Evolutionary conservation across 495 filamentous ascomycete genomes (phyloP).

Genomic region (Hypoxylon intermedium): DNA sequence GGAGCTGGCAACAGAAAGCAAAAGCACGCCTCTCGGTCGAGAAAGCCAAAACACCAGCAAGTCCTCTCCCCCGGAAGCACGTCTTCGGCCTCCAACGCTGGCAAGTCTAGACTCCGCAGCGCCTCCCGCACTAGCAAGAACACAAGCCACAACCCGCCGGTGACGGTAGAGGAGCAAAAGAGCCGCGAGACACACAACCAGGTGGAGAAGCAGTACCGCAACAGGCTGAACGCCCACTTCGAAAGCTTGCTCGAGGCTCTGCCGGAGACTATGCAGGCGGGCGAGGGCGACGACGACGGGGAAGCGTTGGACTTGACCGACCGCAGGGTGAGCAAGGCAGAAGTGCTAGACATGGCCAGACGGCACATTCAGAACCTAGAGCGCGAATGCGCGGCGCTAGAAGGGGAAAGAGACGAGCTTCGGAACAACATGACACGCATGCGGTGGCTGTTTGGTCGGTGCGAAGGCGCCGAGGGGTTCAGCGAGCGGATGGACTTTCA

Average conservation of each 20-base stretch:
- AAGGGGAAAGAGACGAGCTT: slow-evolving; percentile 47
- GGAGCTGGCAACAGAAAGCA: slow-evolving; percentile 29
- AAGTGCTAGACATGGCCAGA: slow-evolving; percentile 55
- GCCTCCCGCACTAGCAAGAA: slow-evolving; percentile 53
- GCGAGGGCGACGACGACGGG: slow-evolving; percentile 31
- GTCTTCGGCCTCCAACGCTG: slow-evolving; percentile 24
- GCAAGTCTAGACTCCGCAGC: slow-evolving; percentile 47
- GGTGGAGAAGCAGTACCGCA: slow-evolving; percentile 60
- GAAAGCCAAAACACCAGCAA: slow-evolving; percentile 20
- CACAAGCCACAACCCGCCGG: slow-evolving; percentile 42
- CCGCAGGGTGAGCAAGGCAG: slow-evolving; percentile 54
- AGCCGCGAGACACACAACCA: slow-evolving; percentile 54
- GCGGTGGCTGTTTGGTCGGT: slow-evolving; percentile 41
- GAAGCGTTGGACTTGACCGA: slow-evolving; percentile 44
- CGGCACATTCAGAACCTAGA: slow-evolving; percentile 52
- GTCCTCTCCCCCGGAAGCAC: slow-evolving; percentile 37
- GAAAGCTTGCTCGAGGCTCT: slow-evolving; percentile 52
- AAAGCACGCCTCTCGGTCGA: slow-evolving; percentile 24
- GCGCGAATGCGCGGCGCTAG: slow-evolving; percentile 44
- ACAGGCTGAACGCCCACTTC: slow-evolving; percentile 55
- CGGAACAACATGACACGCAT: slow-evolving; percentile 41
- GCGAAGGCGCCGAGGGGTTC: slow-evolving; percentile 29
- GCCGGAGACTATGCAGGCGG: slow-evolving; percentile 46
- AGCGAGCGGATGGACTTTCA: slow-evolving; percentile 20
- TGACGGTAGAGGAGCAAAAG: slow-evolving; percentile 48